phyloP scores from a whole-genome alignment of 345 rosid genomes.

The Angophora floribunda region DNA sequence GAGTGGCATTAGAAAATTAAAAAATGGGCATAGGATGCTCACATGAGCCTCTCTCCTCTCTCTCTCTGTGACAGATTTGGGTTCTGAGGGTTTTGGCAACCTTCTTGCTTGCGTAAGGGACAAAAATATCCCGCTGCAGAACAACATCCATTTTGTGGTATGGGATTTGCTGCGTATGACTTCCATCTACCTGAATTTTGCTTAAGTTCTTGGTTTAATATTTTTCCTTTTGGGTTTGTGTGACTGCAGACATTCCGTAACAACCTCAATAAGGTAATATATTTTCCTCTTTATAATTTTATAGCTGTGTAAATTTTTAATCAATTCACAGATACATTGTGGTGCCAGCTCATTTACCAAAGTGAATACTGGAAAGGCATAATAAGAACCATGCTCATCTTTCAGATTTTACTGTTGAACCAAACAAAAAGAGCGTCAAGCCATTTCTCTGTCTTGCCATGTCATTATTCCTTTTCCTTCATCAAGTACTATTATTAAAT shows the following conservation, averaged over 20 bases:
- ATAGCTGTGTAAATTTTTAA: not conserved
- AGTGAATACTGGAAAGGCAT: not conserved
- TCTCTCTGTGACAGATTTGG: conserved; percentile 50
- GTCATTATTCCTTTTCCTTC: not conserved
- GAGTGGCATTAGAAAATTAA: not conserved
- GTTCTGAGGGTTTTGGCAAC: conserved; percentile 85
- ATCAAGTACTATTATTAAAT: not conserved
- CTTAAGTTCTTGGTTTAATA: not conserved
- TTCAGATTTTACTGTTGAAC: not conserved
- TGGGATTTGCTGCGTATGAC: conserved; percentile 6
- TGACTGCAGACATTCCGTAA: conserved; percentile 73
- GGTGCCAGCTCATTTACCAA: not conserved
- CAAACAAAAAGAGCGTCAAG: not conserved
- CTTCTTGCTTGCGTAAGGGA: conserved; percentile 80
- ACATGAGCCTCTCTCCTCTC: not conserved
- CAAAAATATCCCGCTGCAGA: conserved; percentile 70
- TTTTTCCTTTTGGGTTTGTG: not conserved
- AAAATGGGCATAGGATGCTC: not conserved
- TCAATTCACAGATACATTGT: not conserved
- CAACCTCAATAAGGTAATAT: conserved; percentile 86
- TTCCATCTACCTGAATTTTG: not conserved
- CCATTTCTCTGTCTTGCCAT: not conserved
- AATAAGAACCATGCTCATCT: not conserved
- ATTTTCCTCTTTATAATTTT: not conserved
- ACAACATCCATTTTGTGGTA: conserved; percentile 99